Conservation (phyloP, 306 rosid genomes). For the Vigna unguiculata region DNA sequence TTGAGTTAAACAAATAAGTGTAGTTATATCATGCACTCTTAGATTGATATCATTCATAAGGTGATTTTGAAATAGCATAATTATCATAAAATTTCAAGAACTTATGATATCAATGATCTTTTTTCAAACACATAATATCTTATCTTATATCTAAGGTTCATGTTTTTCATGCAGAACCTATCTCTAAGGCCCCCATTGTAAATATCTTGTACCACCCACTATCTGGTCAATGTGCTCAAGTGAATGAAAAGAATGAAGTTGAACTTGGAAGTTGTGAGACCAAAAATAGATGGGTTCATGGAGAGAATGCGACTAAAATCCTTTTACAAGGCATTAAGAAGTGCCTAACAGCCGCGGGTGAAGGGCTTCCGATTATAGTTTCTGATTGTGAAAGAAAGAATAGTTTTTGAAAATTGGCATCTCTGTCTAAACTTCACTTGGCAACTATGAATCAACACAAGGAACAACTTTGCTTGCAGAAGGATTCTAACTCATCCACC, state of each 20-base stretch:
- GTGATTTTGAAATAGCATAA: too few species aligned
- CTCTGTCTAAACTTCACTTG: conserved; percentile 58
- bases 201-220: conserved; percentile 54
- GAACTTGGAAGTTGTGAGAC: conserved; percentile 51
- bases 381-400: conserved; percentile 47
- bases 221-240: conserved; percentile 53
- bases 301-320: conserved; percentile 15
- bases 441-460: conserved; percentile 38
- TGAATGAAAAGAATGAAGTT: conserved; percentile 49
- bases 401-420: conserved; percentile 48
- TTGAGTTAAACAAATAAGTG: too few species aligned
- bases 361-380: conserved; percentile 46
- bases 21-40: background rate
- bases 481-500: conserved; percentile 45
- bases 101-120: too few species aligned
- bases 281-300: conserved; percentile 46
- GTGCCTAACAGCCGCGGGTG: conserved; percentile 48
- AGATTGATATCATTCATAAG: too few species aligned
- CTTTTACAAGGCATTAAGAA: conserved; percentile 8
- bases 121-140: too few species aligned
- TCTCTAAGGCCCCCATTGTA: conserved; percentile 34
- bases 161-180: conserved; percentile 56
- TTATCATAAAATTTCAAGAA: too few species aligned
- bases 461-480: conserved; percentile 47
- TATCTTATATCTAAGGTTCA: background rate